These are phyloP conservation scores for Fraxinus xanthoxyloides DNA, from an alignment of 305 asterid genomes.

Conservation along the genomic window DNA sequence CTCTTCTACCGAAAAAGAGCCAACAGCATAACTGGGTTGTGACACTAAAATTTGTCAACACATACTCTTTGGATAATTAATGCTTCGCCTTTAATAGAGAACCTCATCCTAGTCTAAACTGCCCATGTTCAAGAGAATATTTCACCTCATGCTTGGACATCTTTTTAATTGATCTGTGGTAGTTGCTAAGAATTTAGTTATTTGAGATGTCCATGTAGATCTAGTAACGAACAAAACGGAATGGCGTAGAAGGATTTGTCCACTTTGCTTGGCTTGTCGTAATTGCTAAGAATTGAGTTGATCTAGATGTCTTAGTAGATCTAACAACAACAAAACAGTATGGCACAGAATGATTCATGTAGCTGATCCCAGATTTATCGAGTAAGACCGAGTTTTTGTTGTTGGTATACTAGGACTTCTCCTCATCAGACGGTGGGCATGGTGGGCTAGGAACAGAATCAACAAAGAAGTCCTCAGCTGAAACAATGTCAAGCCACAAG, in stretches of 20 bases:
- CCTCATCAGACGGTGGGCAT: constrained; percentile 76
- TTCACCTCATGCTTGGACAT: constrained; percentile 13
- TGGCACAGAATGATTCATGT: not conserved
- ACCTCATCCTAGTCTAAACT: constrained; percentile 34
- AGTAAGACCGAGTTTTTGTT: not conserved
- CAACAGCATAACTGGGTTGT: constrained; percentile 22
- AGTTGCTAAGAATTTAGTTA: not conserved
- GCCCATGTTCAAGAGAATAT: constrained; percentile 14
- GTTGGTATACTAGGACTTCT: constrained; percentile 50
- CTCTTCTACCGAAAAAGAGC: constrained; percentile 33
- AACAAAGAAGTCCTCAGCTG: constrained; percentile 92
- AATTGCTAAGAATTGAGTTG: not conserved
- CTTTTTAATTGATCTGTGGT: not conserved
- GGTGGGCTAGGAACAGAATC: constrained; percentile 68
- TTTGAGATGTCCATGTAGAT: not conserved
- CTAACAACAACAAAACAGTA: not conserved
- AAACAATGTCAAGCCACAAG: constrained; percentile 28
- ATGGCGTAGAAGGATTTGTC: not conserved
- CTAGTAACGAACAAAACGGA: not conserved
- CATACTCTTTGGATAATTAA: constrained; percentile 25
- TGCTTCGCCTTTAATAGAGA: constrained; percentile 24
- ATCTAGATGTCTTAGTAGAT: not conserved
- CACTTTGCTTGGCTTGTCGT: not conserved
- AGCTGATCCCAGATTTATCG: not conserved
- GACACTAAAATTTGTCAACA: constrained; percentile 20